These are phyloP conservation scores for Sherardia arvensis DNA, from an alignment of 257 asterid species.

Conservation along the genomic window DNA sequence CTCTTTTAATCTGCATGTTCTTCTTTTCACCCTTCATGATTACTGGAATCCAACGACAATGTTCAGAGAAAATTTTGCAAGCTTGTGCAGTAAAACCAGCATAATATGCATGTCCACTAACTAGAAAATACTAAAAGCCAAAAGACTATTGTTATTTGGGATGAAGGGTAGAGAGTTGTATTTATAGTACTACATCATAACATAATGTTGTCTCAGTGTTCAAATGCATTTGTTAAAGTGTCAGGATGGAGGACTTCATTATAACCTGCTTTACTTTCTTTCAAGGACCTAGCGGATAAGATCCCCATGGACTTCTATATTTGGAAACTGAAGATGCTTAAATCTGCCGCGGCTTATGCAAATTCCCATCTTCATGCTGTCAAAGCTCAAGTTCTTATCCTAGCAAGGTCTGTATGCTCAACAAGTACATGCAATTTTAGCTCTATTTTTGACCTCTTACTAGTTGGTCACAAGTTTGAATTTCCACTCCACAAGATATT, in stretches of 20 bases:
- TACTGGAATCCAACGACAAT: not conserved
- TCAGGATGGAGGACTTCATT: too few relatives aligned
- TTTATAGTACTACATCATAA: too few relatives aligned
- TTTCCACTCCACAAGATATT: too few relatives aligned
- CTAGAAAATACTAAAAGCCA: not conserved
- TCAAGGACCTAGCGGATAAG: conserved; percentile 12
- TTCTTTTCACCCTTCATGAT: not conserved
- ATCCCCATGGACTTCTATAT: conserved; percentile 24
- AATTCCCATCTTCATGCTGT: conserved; percentile 36
- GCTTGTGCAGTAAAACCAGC: not conserved
- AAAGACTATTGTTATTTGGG: not conserved
- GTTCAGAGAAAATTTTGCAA: not conserved
- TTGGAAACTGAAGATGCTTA: conserved; percentile 39
- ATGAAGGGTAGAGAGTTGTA: too few relatives aligned
- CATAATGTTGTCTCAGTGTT: not conserved
- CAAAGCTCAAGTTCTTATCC: conserved; percentile 31
- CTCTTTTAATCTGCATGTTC: too few relatives aligned
- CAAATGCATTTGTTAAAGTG: too few relatives aligned
- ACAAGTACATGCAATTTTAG: not conserved
- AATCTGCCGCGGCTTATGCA: conserved; percentile 28
- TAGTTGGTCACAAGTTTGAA: not conserved
- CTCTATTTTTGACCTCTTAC: not conserved
- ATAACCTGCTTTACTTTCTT: not conserved
- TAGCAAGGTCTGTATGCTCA: conserved; percentile 19
- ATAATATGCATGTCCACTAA: not conserved